Conservation (phyloP, 139 green algal species). For the Chlamydomonas schloesseri region DNA sequence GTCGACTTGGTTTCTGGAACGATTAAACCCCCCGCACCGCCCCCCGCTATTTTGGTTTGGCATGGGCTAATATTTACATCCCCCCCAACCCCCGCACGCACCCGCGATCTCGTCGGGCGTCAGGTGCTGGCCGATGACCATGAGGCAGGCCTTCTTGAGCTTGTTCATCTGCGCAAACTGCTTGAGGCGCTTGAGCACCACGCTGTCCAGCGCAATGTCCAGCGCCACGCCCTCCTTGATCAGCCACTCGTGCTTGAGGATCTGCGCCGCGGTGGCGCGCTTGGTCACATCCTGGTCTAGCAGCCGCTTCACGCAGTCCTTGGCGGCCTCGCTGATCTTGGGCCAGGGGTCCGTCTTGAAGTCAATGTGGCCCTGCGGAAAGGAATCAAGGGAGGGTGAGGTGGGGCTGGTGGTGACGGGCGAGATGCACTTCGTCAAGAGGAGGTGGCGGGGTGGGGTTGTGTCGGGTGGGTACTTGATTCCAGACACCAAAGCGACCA, state of each 20-base stretch:
- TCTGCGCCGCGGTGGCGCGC: slow-evolving; percentile 50
- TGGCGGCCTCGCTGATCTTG: slow-evolving; percentile 76
- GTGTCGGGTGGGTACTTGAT: no score
- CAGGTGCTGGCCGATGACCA: slow-evolving; percentile 79
- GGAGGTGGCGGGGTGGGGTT: no score
- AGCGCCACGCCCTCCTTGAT: slow-evolving; percentile 63
- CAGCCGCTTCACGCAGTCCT: slow-evolving; percentile 85
- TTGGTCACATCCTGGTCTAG: slow-evolving; percentile 64
- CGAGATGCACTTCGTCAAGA: no score
- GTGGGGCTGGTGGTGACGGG: no score
- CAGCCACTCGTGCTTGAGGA: slow-evolving; percentile 76
- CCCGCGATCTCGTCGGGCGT: slow-evolving; percentile 73
- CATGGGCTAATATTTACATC: no score
- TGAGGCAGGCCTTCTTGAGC: slow-evolving; percentile 86
- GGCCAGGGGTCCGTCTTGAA: slow-evolving; percentile 89
- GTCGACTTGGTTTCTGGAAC: no score
- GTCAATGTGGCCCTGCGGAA: slow-evolving; percentile 73
- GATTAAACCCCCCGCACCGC: no score
- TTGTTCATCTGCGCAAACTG: slow-evolving; percentile 87
- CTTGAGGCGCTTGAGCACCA: slow-evolving; percentile 78
- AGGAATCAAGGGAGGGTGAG: no score
- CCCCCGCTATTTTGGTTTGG: no score
- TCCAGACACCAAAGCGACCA: no score
- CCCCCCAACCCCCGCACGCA: no score
- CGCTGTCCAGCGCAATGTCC: slow-evolving; percentile 69